Percentiles rank a stretch among this genome's conserved stretches.
Conservation (phyloP, 768 basidiomycete species). For the Holtermanniella nyarrowii region DNA sequence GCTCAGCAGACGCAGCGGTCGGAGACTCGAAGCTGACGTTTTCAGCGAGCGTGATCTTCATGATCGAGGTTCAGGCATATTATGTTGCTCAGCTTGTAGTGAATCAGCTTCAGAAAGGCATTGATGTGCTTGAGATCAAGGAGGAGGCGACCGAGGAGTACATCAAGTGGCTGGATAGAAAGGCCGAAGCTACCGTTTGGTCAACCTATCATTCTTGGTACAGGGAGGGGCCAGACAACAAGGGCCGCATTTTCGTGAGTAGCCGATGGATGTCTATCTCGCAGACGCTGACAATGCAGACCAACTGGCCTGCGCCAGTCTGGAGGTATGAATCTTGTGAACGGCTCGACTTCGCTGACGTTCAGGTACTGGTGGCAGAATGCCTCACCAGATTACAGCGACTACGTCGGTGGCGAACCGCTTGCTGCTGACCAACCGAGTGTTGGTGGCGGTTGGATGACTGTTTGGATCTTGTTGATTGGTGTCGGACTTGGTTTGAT, state of each 20-base stretch:
- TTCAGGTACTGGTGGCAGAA: background rate
- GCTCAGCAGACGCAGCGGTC: background rate
- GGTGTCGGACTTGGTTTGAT: background rate
- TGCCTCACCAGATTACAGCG: background rate
- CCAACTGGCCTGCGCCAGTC: background rate
- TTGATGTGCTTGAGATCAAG: slow-evolving; percentile 15
- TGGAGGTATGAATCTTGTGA: background rate
- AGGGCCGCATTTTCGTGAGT: background rate
- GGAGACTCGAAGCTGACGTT: background rate
- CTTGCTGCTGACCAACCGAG: background rate
- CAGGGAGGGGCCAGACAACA: background rate
- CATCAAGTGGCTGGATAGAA: slow-evolving; percentile 11
- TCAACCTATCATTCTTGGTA: background rate
- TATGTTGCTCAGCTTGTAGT: slow-evolving; percentile 15
- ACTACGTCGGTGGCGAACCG: background rate
- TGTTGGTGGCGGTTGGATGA: background rate
- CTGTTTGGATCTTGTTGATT: background rate
- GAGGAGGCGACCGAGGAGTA: slow-evolving; percentile 12
- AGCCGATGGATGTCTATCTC: background rate
- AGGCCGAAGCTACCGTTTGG: slow-evolving; percentile 11
- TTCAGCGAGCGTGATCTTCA: slow-evolving; percentile 11
- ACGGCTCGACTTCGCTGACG: background rate
- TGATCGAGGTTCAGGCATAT: slow-evolving; percentile 14
- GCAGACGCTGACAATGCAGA: background rate
- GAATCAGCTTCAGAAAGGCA: slow-evolving; percentile 2